Evolutionary conservation across 139 green algal genomes (phyloP), one percentile per base, ranked within the genome.

Genomic region (Tetradesmus lagerheimii): DNA sequence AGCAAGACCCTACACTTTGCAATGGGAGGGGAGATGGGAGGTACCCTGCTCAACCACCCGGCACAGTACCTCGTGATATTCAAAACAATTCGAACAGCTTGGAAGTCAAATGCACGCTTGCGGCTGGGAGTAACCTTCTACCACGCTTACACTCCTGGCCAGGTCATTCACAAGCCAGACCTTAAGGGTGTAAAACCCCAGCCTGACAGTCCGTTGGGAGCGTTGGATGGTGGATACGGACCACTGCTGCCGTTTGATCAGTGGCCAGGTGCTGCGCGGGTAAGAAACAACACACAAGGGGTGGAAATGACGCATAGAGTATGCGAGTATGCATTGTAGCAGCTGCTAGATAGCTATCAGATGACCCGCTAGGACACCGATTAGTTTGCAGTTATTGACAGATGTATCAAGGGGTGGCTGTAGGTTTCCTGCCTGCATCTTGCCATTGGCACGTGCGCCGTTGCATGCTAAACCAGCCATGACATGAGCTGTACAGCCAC

Each of bases 11-110:
- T 90, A 41, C 38, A 31, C 18, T 90, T 86, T 45, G 86, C 12
- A 20, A 31, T 78, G 41, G 77, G 78, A 83, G 83, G 86, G 4
- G 86, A 90, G 37, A 90, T 90, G 86, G 86, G 86, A 11, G 86
- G 77, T 23, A 90, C 86, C 23, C 71, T 90, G 4, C 27, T 90
- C 47, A 78, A 74, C 62, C 12, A 84, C 74, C 86, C 86, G 1
- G 76, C 37, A 45, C 35, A 67, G 76, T 90, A 90, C 76, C 76
- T 47, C 2, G 80, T 86, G 86, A 67, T 90, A 18, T 78, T 45
- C 38, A 14, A 80, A 4, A 47, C 38, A 34, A 86, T 81, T 20
- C 80, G 80, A 25, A 11, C 64, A 6, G 74, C 29, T 1, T 89
- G 75, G 67, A 84, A 77, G 34, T 35, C 47, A 8, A 31, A 45